Percentiles rank a stretch among this genome's conserved stretches.
Evolutionary conservation across 805 yeast species (phyloP).

Genomic region (Wickerhamomyces bisporus): DNA sequence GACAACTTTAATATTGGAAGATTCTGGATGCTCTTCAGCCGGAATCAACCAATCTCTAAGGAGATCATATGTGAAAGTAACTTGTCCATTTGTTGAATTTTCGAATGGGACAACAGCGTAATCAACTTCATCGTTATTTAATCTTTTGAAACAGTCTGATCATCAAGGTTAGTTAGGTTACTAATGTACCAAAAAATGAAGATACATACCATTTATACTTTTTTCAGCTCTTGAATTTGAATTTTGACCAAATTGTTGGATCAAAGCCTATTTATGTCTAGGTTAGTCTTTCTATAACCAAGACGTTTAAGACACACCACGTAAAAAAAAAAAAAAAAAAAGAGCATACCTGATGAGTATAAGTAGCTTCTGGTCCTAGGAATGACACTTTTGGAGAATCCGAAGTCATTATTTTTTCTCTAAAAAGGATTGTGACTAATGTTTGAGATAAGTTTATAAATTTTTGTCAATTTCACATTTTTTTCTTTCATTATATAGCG

Average conservation of each 20-base stretch:
- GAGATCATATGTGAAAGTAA: slow-evolving; percentile 77
- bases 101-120: slow-evolving; percentile 85
- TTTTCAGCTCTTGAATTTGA: slow-evolving; percentile 21
- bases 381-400: slow-evolving; percentile 48
- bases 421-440: not conserved
- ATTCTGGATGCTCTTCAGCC: slow-evolving; percentile 3
- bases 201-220: slow-evolving; percentile 18
- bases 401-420: not conserved
- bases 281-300: too few species aligned
- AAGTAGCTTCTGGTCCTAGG: slow-evolving; percentile 89
- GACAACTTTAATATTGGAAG: slow-evolving; percentile 45
- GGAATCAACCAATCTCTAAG: slow-evolving; percentile 60
- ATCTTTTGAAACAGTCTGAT: slow-evolving; percentile 58
- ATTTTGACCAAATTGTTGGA: slow-evolving; percentile 43
- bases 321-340: not conserved
- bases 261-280: slow-evolving; percentile 46
- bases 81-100: slow-evolving; percentile 94
- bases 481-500: too few species aligned
- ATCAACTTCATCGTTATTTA: slow-evolving; percentile 41
- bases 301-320: too few species aligned
- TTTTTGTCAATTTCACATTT: too few species aligned
- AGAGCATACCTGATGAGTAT: slow-evolving; percentile 70
- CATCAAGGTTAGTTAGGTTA: slow-evolving; percentile 28
- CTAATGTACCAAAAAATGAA: slow-evolving; percentile 25
- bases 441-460: too few species aligned